These are phyloP conservation scores for Celoporthe dispersa DNA, from an alignment of 2,329 filamentous ascomycete species.

Conservation along the genomic window DNA sequence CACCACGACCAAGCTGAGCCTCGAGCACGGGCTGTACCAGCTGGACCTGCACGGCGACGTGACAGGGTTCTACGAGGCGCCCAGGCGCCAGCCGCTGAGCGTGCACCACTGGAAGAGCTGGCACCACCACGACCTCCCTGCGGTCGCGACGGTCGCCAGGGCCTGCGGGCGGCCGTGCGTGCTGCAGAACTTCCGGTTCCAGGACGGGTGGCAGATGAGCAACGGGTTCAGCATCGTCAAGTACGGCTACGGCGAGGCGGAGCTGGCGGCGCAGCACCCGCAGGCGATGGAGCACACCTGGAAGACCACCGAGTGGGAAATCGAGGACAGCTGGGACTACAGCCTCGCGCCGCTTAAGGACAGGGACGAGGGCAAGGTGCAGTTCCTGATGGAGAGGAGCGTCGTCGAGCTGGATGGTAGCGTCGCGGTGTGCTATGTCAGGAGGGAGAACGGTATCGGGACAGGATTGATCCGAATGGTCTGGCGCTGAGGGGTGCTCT, in stretches of 20 bases:
- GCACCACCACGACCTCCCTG: conserved; percentile 38
- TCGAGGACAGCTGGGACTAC: conserved; percentile 28
- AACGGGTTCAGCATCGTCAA: conserved; percentile 49
- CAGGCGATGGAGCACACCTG: conserved; percentile 46
- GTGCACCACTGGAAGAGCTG: conserved; percentile 50
- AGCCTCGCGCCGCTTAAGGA: conserved; percentile 29
- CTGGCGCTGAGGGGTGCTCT: conserved; percentile 22
- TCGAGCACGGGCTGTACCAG: conserved; percentile 46
- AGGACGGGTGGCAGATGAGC: conserved; percentile 39
- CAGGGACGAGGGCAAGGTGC: conserved; percentile 29
- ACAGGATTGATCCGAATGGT: conserved; percentile 27
- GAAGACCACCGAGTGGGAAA: conserved; percentile 32
- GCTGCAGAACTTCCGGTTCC: conserved; percentile 44
- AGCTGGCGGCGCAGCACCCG: conserved; percentile 41
- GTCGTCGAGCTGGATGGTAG: conserved; percentile 19
- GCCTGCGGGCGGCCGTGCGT: conserved; percentile 46
- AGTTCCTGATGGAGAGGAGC: conserved; percentile 30
- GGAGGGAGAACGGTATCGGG: conserved; percentile 23
- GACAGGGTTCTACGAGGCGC: conserved; percentile 49
- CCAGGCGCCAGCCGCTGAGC: conserved; percentile 44
- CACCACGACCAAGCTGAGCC: conserved; percentile 44
- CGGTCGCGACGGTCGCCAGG: conserved; percentile 42
- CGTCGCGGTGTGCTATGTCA: conserved; percentile 28
- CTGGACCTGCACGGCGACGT: conserved; percentile 47
- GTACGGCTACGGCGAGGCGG: conserved; percentile 38